Evolutionary conservation across 495 filamentous ascomycete species (phyloP).

Genomic region (Daldinia decipiens): DNA sequence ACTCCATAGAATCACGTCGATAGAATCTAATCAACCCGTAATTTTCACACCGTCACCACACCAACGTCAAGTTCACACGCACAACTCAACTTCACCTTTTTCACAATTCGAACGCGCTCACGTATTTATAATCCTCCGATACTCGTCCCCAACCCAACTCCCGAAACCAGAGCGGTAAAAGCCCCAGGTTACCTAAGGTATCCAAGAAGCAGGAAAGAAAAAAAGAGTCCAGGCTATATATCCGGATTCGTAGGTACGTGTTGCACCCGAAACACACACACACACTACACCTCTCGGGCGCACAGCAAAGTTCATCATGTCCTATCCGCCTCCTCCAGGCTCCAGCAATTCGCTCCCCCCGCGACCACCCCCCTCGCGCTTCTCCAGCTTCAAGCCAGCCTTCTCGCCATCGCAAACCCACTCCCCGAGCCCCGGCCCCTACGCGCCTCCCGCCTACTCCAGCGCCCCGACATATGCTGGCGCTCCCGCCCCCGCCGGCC

Average conservation of each 20-base stretch:
- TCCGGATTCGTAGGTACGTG: constrained; percentile 62
- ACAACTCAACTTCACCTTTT: background rate
- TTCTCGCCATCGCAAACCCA: constrained; percentile 57
- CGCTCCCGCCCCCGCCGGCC: constrained; percentile 39
- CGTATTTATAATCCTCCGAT: background rate
- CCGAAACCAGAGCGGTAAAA: background rate
- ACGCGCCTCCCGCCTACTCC: constrained; percentile 48
- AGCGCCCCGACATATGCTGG: constrained; percentile 53
- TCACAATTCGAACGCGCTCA: background rate
- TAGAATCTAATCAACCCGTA: background rate
- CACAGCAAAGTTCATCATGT: constrained; percentile 86
- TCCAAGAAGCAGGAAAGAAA: background rate
- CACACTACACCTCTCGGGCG: constrained; percentile 42
- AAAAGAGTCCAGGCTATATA: constrained; percentile 32
- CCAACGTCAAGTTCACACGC: background rate
- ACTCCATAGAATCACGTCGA: constrained; percentile 15
- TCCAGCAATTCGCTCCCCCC: constrained; percentile 78
- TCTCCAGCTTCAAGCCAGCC: constrained; percentile 68
- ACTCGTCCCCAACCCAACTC: constrained; percentile 2
- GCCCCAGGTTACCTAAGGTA: background rate
- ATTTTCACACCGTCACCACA: constrained; percentile 3
- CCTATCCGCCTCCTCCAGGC: constrained; percentile 93
- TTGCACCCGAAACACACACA: constrained; percentile 45
- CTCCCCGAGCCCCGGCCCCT: constrained; percentile 48
- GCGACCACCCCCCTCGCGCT: constrained; percentile 76